Percentiles rank a stretch among this genome's conserved stretches.
phyloP scores from a whole-genome alignment of 345 rosid genomes.

The Hypericum androsaemum region DNA sequence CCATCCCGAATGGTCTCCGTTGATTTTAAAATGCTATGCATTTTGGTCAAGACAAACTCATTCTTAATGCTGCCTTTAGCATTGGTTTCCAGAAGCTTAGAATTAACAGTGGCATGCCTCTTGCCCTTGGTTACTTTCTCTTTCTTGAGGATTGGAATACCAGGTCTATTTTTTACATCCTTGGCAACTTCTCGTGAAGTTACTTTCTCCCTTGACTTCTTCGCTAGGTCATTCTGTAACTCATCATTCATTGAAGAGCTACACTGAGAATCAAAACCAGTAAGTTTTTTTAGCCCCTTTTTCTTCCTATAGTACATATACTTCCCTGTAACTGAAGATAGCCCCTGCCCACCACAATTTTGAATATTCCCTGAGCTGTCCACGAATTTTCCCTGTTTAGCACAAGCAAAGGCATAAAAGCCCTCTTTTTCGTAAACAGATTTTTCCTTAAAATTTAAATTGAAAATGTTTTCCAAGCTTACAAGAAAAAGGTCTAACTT shows the following conservation, averaged over 20 bases:
- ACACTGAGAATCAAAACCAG: constrained; percentile 26
- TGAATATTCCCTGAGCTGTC: constrained; percentile 16
- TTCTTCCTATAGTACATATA: constrained; percentile 48
- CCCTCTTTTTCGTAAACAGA: too few relatives aligned
- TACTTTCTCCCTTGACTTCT: constrained; percentile 29
- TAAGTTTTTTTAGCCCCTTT: constrained; percentile 31
- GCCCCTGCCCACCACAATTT: constrained; percentile 14
- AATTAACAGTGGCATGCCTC: constrained; percentile 22
- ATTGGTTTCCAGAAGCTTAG: constrained; percentile 23
- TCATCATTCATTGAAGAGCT: constrained; percentile 16
- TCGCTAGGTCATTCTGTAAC: constrained; percentile 18
- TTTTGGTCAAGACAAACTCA: constrained; percentile 24
- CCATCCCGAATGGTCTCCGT: constrained; percentile 14
- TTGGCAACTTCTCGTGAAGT: constrained; percentile 15
- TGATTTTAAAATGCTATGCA: constrained; percentile 26
- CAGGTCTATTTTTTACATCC: constrained; percentile 12
- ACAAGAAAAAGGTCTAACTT: too few relatives aligned
- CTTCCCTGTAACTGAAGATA: constrained; percentile 27
- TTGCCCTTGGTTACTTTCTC: constrained; percentile 19
- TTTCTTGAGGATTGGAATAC: constrained; percentile 27
- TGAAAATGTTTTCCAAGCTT: too few relatives aligned
- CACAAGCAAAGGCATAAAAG: neutral
- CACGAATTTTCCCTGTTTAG: constrained; percentile 10
- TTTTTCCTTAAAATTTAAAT: too few relatives aligned
- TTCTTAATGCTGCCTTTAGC: constrained; percentile 16